Evolutionary conservation across 495 filamentous ascomycete species (phyloP).

Genomic region (Lepidopterella palustris): DNA sequence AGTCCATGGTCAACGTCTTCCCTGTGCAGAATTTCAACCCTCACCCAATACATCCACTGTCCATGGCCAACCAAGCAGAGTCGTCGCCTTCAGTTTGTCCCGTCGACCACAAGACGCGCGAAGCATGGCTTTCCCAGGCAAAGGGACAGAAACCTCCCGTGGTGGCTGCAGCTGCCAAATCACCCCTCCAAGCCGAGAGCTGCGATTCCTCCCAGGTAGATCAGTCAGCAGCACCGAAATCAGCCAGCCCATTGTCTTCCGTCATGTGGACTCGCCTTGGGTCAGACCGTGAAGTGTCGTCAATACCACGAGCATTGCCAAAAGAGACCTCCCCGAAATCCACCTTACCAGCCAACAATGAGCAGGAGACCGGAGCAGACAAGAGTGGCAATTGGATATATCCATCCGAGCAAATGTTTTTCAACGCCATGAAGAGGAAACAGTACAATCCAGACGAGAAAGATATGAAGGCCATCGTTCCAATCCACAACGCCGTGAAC

Average conservation of each 20-base stretch:
- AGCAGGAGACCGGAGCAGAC: slow-evolving; percentile 64
- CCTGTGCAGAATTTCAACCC: slow-evolving; percentile 2
- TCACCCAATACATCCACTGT: not conserved
- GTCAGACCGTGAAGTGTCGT: slow-evolving; percentile 68
- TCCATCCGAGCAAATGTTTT: slow-evolving; percentile 92
- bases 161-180: slow-evolving; percentile 24
- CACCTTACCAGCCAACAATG: slow-evolving; percentile 46
- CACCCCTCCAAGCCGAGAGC: slow-evolving; percentile 22
- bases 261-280: slow-evolving; percentile 33
- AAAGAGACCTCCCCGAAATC: slow-evolving; percentile 31
- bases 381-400: slow-evolving; percentile 86
- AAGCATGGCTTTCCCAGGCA: slow-evolving; percentile 67
- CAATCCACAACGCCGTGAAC: slow-evolving; percentile 92
- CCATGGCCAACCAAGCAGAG: slow-evolving; percentile 32
- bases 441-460: slow-evolving; percentile 49
- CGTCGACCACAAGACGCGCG: slow-evolving; percentile 79
- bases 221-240: slow-evolving; percentile 18
- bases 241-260: slow-evolving; percentile 26
- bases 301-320: slow-evolving; percentile 63
- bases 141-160: slow-evolving; percentile 24
- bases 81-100: slow-evolving; percentile 55
- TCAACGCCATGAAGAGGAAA: slow-evolving; percentile 88
- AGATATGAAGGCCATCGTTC: slow-evolving; percentile 85
- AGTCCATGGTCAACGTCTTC: not conserved
- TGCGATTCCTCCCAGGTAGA: slow-evolving; percentile 32